Evolutionary conservation across 495 filamentous ascomycete species (phyloP).

Genomic region (Cercophora samala): DNA sequence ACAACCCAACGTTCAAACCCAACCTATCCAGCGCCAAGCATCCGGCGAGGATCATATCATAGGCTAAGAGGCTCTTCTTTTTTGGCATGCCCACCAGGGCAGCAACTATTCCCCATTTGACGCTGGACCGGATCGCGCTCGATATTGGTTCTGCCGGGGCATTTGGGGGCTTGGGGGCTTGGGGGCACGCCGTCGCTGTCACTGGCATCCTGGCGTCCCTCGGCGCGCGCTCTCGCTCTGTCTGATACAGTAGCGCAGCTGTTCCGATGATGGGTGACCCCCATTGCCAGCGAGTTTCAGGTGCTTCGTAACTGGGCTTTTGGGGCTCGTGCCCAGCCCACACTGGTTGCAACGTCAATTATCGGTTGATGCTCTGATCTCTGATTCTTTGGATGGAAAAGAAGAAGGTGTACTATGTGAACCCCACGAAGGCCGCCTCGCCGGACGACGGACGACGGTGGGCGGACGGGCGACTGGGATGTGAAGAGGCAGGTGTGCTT

Average conservation of each 20-base stretch:
- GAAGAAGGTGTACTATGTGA: conserved; percentile 1
- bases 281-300: conserved; percentile 3
- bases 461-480: background rate
- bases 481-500: conserved; percentile 3
- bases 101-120: background rate
- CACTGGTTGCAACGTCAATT: conserved; percentile 1
- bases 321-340: background rate
- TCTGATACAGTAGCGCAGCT: conserved; percentile 4
- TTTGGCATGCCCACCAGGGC: background rate
- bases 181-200: background rate
- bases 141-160: background rate
- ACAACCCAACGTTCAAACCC: background rate
- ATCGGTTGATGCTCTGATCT: background rate
- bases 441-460: background rate
- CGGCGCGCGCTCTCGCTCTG: background rate
- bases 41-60: background rate
- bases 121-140: background rate
- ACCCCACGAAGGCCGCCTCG: background rate
- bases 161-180: background rate
- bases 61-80: conserved; percentile 1
- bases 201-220: background rate
- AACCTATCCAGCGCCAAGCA: background rate
- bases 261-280: conserved; percentile 2
- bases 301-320: conserved; percentile 6
- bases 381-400: background rate